A percentile compares a stretch with the other conserved stretches of the same genome.
phyloP scores from a whole-genome alignment of 345 rosid genomes.

The sweet orange (Citrus sinensis) region DNA sequence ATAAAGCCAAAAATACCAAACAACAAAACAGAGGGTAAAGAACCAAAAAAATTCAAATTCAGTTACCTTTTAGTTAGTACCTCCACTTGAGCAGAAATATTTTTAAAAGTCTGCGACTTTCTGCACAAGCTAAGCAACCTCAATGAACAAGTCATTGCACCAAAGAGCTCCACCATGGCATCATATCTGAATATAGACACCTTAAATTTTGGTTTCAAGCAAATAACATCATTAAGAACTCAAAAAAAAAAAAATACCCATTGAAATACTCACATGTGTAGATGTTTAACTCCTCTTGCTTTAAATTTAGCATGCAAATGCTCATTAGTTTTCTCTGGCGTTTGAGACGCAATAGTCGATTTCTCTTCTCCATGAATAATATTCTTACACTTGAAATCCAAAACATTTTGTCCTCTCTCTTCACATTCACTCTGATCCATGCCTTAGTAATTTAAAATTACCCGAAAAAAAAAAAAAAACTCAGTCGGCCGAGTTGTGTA shows the following conservation, averaged over 20 bases:
- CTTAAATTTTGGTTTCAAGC: background rate
- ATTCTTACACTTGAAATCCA: constrained; percentile 10
- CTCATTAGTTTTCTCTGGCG: constrained; percentile 35
- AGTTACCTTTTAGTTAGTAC: constrained; percentile 39
- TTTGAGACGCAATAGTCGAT: constrained; percentile 22
- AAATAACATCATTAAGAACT: background rate
- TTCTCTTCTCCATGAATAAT: background rate
- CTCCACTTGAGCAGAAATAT: constrained; percentile 41
- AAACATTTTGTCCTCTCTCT: background rate
- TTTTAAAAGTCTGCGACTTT: constrained; percentile 37
- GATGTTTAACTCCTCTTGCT: constrained; percentile 13
- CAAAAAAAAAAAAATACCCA: background rate
- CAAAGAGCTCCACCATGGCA: constrained; percentile 32
- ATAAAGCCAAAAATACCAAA: too few species aligned
- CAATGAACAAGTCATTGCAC: constrained; percentile 38
- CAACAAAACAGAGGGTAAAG: too few species aligned
- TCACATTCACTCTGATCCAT: constrained; percentile 28
- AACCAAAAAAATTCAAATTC: background rate
- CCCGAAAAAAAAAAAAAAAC: background rate
- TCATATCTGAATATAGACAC: constrained; percentile 23
- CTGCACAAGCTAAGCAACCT: constrained; percentile 41
- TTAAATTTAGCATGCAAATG: constrained; percentile 7
- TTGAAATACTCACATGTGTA: too few species aligned
- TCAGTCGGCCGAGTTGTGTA: background rate
- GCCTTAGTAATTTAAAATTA: background rate